Evolutionary conservation across 768 basidiomycete genomes (phyloP), one percentile per base, ranked within the genome.

Genomic region (Podaxis sp.): DNA sequence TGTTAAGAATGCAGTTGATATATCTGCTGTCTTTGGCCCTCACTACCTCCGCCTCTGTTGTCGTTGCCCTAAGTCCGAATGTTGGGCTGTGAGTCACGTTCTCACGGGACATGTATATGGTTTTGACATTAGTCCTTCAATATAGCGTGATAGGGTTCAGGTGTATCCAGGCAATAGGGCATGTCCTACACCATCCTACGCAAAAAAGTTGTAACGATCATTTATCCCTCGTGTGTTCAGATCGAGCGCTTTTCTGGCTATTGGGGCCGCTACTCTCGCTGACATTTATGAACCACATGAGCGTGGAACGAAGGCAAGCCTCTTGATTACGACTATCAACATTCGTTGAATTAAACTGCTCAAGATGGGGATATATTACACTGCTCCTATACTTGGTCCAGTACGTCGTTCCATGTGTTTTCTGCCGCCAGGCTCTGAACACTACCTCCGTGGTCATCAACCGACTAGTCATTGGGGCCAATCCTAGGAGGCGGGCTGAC

Each of bases 261-360:
- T 91, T 55, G 91, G 89, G 7, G 88, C 87, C 0, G 89, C 86
- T 13, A 89, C 89, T 5, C 73, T 91, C 4, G 88, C 88, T 0
- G 89, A 90, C 67, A 84, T 91, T 4, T 90, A 82, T 65, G 87
- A 89, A 38, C 80, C 85, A 0, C 74, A 77, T 11, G 84, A 89
- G 64, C 76, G 89, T 60, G 89, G 89, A 3, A 83, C 79, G 9
- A 86, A 81, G 69, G 76, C 72, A 53, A 42, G 40, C 3, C 42
- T 13, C 32, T 46, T 47, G 32, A 47, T 11, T 25, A 25, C n/a
- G 23, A 16, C 14, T 11, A 21, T 25, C 4, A 21, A 14, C n/a
- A 14, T 11, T 21, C 21, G 18, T 16, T 40, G 11, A 47, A 10
- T 16, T 56, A 11, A 48, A 23, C 32, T 21, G 56, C 35, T 42